Evolutionary conservation across 768 basidiomycete genomes (phyloP).

Genomic region (Punctularia strigosozonata): DNA sequence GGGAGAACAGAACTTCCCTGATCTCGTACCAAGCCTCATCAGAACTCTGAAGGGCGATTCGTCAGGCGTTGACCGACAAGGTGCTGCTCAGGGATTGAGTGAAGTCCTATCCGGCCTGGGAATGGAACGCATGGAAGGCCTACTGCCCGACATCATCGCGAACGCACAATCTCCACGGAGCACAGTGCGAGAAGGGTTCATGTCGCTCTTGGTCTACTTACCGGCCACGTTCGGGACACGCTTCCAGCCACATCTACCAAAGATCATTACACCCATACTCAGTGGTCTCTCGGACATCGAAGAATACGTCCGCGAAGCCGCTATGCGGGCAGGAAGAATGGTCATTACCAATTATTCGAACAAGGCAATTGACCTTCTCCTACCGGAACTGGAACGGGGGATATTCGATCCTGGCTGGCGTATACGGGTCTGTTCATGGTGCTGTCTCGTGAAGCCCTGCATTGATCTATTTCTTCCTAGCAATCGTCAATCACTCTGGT

Average conservation of each 20-base stretch:
- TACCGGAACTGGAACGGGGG: conserved; percentile 88
- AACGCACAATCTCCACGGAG: conserved; percentile 85
- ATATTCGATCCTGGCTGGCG: conserved; percentile 96
- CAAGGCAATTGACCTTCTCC: conserved; percentile 84
- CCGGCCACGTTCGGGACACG: conserved; percentile 94
- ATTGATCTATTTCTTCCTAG: conserved; percentile 24
- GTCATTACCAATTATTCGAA: conserved; percentile 89
- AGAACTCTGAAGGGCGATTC: conserved; percentile 86
- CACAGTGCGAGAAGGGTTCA: conserved; percentile 95
- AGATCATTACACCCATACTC: conserved; percentile 88
- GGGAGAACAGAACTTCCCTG: conserved; percentile 91
- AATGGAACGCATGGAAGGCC: conserved; percentile 92
- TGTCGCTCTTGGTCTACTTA: conserved; percentile 91
- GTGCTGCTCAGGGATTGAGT: conserved; percentile 92
- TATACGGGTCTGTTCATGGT: conserved; percentile 56
- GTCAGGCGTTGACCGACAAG: conserved; percentile 93
- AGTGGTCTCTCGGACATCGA: conserved; percentile 86
- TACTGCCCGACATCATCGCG: conserved; percentile 87
- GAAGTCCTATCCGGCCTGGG: conserved; percentile 93
- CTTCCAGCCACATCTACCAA: conserved; percentile 91
- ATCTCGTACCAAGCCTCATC: conserved; percentile 82
- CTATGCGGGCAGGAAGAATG: conserved; percentile 98
- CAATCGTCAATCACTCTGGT: conserved; percentile 94
- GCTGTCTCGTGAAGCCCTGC: not conserved
- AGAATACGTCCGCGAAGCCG: conserved; percentile 93